Evolutionary conservation across 257 asterid species (phyloP).

Genomic region (Coffea canephora): DNA sequence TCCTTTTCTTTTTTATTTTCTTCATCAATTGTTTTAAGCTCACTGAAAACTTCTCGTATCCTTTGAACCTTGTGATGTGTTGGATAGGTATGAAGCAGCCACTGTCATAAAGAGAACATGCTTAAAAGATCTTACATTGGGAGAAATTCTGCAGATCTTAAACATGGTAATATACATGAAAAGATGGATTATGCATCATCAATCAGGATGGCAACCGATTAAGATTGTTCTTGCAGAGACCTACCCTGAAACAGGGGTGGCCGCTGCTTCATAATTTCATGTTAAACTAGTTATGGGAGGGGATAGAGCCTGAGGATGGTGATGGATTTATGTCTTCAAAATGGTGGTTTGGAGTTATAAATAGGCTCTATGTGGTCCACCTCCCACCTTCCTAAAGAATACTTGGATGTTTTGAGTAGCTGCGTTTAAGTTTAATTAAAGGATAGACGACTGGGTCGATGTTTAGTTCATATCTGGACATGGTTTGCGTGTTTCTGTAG

Average conservation of each 20-base stretch:
- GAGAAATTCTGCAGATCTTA: constrained; percentile 81
- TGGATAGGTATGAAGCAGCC: constrained; percentile 88
- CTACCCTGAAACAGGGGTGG: constrained; percentile 67
- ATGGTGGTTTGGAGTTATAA: constrained; percentile 22
- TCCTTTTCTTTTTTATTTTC: background rate
- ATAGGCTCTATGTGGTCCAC: constrained; percentile 28
- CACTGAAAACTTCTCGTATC: constrained; percentile 10
- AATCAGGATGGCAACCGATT: constrained; percentile 87
- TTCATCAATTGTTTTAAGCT: constrained; percentile 1
- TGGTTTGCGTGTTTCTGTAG: background rate
- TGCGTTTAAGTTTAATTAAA: constrained; percentile 19
- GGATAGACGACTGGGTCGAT: background rate
- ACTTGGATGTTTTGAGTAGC: constrained; percentile 8
- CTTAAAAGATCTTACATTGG: constrained; percentile 61
- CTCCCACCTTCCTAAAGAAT: constrained; percentile 26
- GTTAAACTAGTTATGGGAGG: constrained; percentile 28
- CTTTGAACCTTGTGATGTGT: constrained; percentile 20
- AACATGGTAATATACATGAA: constrained; percentile 72
- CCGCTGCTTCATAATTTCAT: constrained; percentile 55
- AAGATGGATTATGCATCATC: constrained; percentile 65
- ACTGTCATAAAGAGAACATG: constrained; percentile 63
- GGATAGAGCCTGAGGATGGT: constrained; percentile 32
- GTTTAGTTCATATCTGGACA: constrained; percentile 4
- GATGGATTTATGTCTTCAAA: constrained; percentile 20
- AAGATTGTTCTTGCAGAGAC: constrained; percentile 65